Base-by-base conservation (phyloP, 75 land plant genomes). In the Pinus taeda region DNA sequence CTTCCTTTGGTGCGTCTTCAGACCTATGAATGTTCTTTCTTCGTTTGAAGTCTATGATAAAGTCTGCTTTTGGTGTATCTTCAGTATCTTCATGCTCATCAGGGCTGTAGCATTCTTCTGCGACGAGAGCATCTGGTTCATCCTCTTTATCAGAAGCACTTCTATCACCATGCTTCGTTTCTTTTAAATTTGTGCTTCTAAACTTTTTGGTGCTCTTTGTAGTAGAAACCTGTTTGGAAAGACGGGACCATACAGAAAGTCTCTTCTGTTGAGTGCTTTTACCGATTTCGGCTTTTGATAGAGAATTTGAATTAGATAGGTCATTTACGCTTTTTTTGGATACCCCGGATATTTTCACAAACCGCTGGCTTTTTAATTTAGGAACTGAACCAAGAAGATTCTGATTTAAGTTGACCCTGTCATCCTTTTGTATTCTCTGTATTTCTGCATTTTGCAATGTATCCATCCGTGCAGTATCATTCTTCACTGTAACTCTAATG, bases 31-130 rank as follows among this genome's bases (percentile, higher is more conserved):
- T 67, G 53, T 67, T 67, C 45, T 39, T 67, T 67, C 71, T 67
- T 39, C 71, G n/a, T 42, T 67, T 67, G 71, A 67, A 67, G 20
- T 67, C 71, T 37, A 67, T 67, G 8, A 67, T 45, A 67, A 37
- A 67, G 8, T 39, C 71, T 36, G 37, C 22, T 37, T 37, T 20
- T 39, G 71, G 53, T 18, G 21, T 69, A 3, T 69, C 55, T 49
- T 49, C 71, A 42, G n/a, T 69, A 67, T 7, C 49, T 7, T 39
- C 71, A 67, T 6, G 39, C 2, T 67, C 71, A 67, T 39, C n/a
- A 37, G 71, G 71, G 39, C 21, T 39, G 29, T 20, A 67, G 71
- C 8, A 67, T 37, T 67, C 71, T 36, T 39, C 71, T 67, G n/a
- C 71, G 21, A 39, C 8, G 15, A 36, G 3, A 36, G 21, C 39